phyloP scores from a whole-genome alignment of 306 rosid genomes.

The Dalbergia cochinchinensis region DNA sequence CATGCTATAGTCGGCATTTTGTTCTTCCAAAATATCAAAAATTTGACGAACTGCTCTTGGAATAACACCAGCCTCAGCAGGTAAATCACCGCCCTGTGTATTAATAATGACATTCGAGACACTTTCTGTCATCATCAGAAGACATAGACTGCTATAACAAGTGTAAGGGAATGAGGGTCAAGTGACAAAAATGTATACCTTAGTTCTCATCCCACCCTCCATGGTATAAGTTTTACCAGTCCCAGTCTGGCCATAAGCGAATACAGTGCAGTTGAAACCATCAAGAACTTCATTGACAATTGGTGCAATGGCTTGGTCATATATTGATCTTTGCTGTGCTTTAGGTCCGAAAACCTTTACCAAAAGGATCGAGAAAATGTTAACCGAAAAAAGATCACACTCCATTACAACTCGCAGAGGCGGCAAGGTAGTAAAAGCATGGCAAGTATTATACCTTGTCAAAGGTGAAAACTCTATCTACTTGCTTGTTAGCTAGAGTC shows the following conservation, averaged over 20 bases:
- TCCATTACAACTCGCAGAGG: background rate
- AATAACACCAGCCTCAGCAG: conserved; percentile 94
- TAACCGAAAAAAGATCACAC: background rate
- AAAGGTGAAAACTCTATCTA: conserved; percentile 82
- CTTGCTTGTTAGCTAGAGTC: conserved; percentile 85
- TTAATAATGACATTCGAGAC: conserved; percentile 15
- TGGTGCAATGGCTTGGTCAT: conserved; percentile 94
- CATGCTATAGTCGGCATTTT: conserved; percentile 87
- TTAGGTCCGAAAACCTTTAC: conserved; percentile 91
- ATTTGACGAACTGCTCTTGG: conserved; percentile 96
- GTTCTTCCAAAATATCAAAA: conserved; percentile 87
- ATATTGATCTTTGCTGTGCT: conserved; percentile 88
- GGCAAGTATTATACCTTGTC: conserved; percentile 72
- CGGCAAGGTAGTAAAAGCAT: conserved; percentile 20
- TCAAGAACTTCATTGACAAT: conserved; percentile 95
- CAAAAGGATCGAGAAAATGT: conserved; percentile 19
- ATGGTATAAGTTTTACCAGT: conserved; percentile 98
- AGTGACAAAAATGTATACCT: conserved; percentile 58
- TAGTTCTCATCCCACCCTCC: conserved; percentile 96
- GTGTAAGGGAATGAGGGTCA: background rate
- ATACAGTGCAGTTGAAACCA: conserved; percentile 95
- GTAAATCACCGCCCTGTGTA: conserved; percentile 80
- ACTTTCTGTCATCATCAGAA: conserved; percentile 11
- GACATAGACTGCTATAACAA: background rate
- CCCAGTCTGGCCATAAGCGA: conserved; percentile 98